Evolutionary conservation across 305 asterid species (phyloP), one percentile per base, ranked within the genome.

Genomic region (Fraxinus latifolia): DNA sequence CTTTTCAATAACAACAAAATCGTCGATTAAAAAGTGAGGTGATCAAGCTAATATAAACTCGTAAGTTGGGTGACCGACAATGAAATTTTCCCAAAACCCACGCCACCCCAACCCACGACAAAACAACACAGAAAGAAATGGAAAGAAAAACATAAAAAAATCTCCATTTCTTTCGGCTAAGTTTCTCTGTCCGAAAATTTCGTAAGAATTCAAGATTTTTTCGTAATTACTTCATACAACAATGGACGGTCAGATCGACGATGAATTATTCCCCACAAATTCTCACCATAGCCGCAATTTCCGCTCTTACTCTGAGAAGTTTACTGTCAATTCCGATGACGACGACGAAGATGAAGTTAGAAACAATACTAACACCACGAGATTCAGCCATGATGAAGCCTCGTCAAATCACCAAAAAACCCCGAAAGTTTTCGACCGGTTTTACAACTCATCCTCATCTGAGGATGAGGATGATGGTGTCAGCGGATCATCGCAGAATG

Each of bases 391-490:
- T 14, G 91, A 87, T 31, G 89, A 81, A 7, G 84, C 84, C 29
- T 70, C 86, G 42, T 37, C 82, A 19, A 88, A 78, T 77, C 76
- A 83, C 78, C 90, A 80, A 11, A 83, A 87, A 72, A 80, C 91
- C 11, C 99, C 98, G 1, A 87, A 85, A 42, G 78, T 93, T 23
- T 95, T 92, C 79, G 98, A 95, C 85, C 93, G 98, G 29, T 95
- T 95, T 84, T 90, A 91, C 86, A 89, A 87, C 9, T 85, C 94
- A 0, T 92, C 92, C 6, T 89, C 97, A 15, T 84, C 89, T 11
- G 91, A 87, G 3, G 97, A 92, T 31, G 97, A 90, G 5, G 88
- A 84, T 6, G 92, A 87, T 67, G 95, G 90, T 12, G 87, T 77
- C 85, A 82, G 83, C 82, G 84, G 86, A 25, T 82, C 90, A 4